These are phyloP conservation scores for Salix exigua DNA, from an alignment of 345 rosid species.

Conservation along the genomic window DNA sequence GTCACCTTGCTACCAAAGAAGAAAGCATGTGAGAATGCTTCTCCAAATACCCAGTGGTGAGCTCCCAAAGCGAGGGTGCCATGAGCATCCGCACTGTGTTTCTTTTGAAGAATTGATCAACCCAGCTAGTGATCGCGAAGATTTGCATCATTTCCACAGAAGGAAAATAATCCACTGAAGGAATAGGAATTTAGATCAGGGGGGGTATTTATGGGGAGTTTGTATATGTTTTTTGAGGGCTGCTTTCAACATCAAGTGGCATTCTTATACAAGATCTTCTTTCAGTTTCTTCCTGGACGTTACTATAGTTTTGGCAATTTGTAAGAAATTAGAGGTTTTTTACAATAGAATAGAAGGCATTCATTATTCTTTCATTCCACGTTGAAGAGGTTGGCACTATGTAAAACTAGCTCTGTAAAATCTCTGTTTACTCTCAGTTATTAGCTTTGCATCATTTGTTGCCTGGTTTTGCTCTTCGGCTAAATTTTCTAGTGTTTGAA, in stretches of 20 bases:
- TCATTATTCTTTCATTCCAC: not conserved
- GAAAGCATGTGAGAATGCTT: constrained; percentile 54
- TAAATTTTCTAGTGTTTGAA: not conserved
- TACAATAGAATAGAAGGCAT: not conserved
- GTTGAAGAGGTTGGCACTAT: not conserved
- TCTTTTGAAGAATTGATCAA: not conserved
- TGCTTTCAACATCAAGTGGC: constrained; percentile 5
- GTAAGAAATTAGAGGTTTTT: not conserved
- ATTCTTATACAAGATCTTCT: not conserved
- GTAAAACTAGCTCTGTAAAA: not conserved
- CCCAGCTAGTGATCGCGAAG: not conserved
- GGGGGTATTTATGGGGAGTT: not conserved
- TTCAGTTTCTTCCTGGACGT: not conserved
- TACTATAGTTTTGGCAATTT: not conserved
- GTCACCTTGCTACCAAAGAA: constrained; percentile 33
- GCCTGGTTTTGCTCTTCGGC: not conserved
- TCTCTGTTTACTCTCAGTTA: not conserved
- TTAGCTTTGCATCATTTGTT: not conserved
- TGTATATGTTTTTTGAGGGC: not conserved
- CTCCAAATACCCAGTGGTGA: constrained; percentile 59
- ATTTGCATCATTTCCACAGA: not conserved
- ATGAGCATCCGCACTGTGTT: not conserved
- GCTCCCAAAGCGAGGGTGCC: constrained; percentile 4
- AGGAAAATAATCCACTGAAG: not conserved
- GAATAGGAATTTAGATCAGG: not conserved